phyloP scores from a whole-genome alignment of 2,329 filamentous ascomycete genomes.

The Ilyonectria robusta region DNA sequence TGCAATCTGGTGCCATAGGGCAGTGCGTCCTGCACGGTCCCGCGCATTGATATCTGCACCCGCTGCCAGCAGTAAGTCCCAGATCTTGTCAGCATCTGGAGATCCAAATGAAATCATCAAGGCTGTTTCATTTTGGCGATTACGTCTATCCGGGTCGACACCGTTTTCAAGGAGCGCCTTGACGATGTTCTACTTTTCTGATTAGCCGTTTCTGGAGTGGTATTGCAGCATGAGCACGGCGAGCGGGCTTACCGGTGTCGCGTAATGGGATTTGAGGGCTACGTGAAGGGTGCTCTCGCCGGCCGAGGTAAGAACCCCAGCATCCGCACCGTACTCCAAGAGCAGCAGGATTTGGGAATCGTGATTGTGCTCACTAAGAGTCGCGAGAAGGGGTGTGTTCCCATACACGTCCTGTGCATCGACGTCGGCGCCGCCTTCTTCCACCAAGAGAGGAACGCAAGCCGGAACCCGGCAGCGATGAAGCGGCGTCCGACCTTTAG shows the following conservation, averaged over 20 bases:
- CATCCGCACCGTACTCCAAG: conserved; percentile 1
- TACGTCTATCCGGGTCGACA: background rate
- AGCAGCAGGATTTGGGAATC: background rate
- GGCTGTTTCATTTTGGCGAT: background rate
- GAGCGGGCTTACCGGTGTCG: background rate
- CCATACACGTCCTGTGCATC: background rate
- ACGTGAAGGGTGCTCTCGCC: conserved; percentile 2
- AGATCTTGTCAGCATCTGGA: background rate
- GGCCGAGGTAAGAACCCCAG: background rate
- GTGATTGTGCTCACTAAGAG: background rate
- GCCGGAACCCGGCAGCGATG: no score
- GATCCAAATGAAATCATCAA: background rate
- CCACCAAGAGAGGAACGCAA: background rate
- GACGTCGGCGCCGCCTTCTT: background rate
- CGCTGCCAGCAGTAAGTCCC: background rate
- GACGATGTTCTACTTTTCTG: background rate
- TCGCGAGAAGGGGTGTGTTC: background rate
- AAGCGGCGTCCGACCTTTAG: background rate
- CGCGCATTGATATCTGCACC: background rate
- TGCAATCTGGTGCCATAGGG: background rate
- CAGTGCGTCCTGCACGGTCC: background rate
- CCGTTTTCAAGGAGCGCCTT: background rate
- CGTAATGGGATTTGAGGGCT: background rate
- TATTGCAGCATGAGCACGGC: no score
- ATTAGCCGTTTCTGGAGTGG: no score